A percentile compares a stretch with the other conserved stretches of the same genome.
Evolutionary conservation across 2,329 filamentous ascomycete species (phyloP).

Genomic region (Sarocladium oryzae): DNA sequence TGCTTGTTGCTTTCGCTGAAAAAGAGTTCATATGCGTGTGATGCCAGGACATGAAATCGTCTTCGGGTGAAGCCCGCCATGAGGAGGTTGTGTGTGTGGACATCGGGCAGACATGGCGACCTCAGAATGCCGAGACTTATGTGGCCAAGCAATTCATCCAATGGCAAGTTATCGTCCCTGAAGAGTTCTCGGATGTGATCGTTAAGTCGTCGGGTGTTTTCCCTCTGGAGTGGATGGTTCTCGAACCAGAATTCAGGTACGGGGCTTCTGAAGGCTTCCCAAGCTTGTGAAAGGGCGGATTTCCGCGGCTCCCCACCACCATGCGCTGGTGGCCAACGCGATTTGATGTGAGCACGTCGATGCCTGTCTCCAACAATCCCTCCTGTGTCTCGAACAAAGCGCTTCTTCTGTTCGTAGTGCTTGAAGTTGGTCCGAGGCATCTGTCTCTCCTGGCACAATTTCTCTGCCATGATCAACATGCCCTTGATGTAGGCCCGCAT

Average conservation of each 20-base stretch:
- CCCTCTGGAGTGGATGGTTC: neutral
- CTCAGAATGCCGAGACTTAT: constrained; percentile 62
- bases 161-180: constrained; percentile 15
- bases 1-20: constrained; percentile 4
- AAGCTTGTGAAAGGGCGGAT: neutral
- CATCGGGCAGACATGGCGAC: constrained; percentile 53
- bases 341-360: neutral
- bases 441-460: neutral
- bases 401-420: neutral
- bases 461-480: neutral
- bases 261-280: neutral
- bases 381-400: neutral
- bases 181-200: constrained; percentile 23
- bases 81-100: constrained; percentile 65
- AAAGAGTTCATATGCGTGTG: neutral
- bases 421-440: neutral
- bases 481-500: neutral
- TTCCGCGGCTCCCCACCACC: neutral
- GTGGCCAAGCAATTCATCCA: constrained; percentile 29
- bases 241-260: neutral
- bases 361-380: neutral
- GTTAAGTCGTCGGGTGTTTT: constrained; percentile 24
- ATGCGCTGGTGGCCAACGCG: neutral
- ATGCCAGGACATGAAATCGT: neutral
- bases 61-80: constrained; percentile 55